These are phyloP conservation scores for Phialophora tarda DNA, from an alignment of 2,329 filamentous ascomycete species.

Conservation along the genomic window DNA sequence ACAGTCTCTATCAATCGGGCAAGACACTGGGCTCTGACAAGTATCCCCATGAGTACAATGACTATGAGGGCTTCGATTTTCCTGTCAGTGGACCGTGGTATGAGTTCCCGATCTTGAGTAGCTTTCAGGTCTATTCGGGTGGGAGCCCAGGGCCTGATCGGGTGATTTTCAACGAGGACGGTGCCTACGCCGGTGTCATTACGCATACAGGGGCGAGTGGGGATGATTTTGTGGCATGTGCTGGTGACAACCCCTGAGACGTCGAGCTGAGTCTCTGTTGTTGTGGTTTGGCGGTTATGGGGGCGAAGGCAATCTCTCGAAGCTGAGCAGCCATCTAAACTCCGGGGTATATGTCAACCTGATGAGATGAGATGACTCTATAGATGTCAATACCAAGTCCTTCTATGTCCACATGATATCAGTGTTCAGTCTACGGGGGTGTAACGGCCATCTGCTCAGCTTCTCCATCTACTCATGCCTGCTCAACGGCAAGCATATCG, in stretches of 20 bases:
- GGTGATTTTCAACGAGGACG: slow-evolving; percentile 65
- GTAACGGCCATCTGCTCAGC: not conserved
- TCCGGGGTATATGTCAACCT: not conserved
- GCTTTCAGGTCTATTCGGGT: slow-evolving; percentile 59
- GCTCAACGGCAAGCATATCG: not conserved
- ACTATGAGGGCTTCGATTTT: slow-evolving; percentile 68
- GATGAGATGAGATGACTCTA: not conserved
- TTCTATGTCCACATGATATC: not conserved
- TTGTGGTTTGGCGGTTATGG: not conserved
- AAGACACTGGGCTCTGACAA: slow-evolving; percentile 47
- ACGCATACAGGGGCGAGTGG: slow-evolving; percentile 73
- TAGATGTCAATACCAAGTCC: not conserved
- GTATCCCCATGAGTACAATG: slow-evolving; percentile 67
- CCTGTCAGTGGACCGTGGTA: slow-evolving; percentile 63
- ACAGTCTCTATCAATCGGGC: slow-evolving; percentile 54
- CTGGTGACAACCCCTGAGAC: slow-evolving; percentile 7
- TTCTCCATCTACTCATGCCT: not conserved
- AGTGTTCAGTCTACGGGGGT: not conserved
- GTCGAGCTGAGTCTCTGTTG: not conserved
- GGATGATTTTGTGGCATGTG: slow-evolving; percentile 71
- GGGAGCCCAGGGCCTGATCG: slow-evolving; percentile 70
- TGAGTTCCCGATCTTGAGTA: slow-evolving; percentile 65
- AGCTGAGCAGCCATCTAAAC: not conserved
- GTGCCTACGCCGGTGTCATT: slow-evolving; percentile 66
- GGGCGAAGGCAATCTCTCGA: not conserved